Conservation (phyloP, 345 rosid genomes). For the Heritiera littoralis region DNA sequence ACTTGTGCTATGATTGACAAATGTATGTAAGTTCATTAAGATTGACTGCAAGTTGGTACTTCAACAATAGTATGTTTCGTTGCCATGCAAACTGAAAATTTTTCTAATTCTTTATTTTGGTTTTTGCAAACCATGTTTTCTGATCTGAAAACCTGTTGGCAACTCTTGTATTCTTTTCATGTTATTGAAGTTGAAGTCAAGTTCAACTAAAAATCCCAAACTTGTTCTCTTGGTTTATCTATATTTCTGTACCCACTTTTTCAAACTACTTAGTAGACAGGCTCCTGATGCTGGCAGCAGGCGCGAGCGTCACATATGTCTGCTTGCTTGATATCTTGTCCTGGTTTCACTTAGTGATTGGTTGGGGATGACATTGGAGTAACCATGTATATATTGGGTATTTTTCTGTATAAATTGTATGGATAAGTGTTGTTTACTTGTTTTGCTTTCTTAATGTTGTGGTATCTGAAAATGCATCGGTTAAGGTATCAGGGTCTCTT, state of each 20-base stretch:
- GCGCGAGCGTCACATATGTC: not conserved
- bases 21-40: no score
- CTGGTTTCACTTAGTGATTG: not conserved
- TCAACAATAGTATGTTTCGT: not conserved
- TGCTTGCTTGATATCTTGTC: not conserved
- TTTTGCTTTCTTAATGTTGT: not conserved
- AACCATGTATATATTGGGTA: not conserved
- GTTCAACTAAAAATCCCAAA: not conserved
- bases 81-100: not conserved
- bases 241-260: not conserved
- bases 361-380: not conserved
- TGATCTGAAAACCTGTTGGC: not conserved
- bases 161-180: not conserved
- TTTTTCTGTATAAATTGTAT: not conserved
- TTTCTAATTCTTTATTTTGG: not conserved
- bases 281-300: not conserved
- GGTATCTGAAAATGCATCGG: not conserved
- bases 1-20: no score
- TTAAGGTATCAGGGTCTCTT: not conserved
- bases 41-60: not conserved
- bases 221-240: not conserved
- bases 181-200: not conserved
- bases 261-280: not conserved
- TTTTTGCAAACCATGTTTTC: not conserved
- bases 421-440: not conserved